Conservation (phyloP, 1,139 yeast genomes). For the Groenewaldozyma auringiensis region DNA sequence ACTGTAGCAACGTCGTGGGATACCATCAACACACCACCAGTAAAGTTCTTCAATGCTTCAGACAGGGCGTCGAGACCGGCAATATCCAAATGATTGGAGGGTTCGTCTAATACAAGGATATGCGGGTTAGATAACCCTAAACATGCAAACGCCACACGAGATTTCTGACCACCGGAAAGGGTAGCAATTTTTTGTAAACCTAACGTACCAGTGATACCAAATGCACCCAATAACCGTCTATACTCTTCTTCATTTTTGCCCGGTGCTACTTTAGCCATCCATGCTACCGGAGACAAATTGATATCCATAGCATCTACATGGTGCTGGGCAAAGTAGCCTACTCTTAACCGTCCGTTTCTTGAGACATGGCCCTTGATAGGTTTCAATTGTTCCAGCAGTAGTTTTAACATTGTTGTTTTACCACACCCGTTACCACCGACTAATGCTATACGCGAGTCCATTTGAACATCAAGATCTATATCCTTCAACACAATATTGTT, state of each 20-base stretch:
- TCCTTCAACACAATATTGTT: slow-evolving; percentile 53
- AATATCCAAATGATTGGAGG: slow-evolving; percentile 97
- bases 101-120: slow-evolving; percentile 88
- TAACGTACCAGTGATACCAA: slow-evolving; percentile 91
- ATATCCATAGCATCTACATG: slow-evolving; percentile 98
- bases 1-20: slow-evolving; percentile 94
- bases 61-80: slow-evolving; percentile 94
- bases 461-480: slow-evolving; percentile 84
- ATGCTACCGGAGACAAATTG: slow-evolving; percentile 76
- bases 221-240: slow-evolving; percentile 92
- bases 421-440: slow-evolving; percentile 99
- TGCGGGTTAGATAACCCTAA: slow-evolving; percentile 90
- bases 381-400: slow-evolving; percentile 65
- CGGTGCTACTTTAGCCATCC: slow-evolving; percentile 88
- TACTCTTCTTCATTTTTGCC: slow-evolving; percentile 96
- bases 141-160: slow-evolving; percentile 97
- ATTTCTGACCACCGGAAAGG: slow-evolving; percentile 96
- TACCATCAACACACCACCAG: slow-evolving; percentile 96
- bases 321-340: slow-evolving; percentile 98
- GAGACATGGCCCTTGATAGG: slow-evolving; percentile 73
- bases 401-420: slow-evolving; percentile 86
- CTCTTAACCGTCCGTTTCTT: slow-evolving; percentile 77
- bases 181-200: slow-evolving; percentile 87
- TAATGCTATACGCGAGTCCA: slow-evolving; percentile 90
- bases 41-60: slow-evolving; percentile 75